phyloP scores from a whole-genome alignment of 306 rosid species.

The Betula pendula region DNA sequence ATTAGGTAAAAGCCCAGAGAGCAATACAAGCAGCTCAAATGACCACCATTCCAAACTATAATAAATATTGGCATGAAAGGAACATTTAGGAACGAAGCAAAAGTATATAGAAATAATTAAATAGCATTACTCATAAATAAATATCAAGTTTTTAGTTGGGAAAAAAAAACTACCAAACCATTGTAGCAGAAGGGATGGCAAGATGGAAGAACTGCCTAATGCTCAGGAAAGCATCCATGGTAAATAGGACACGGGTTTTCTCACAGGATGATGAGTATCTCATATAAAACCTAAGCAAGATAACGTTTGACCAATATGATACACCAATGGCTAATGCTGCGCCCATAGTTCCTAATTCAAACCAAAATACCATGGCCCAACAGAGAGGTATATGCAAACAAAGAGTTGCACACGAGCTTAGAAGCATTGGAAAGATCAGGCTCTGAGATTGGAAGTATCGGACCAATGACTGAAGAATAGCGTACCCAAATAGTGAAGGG shows the following conservation, averaged over 20 bases:
- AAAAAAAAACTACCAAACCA: conserved; percentile 58
- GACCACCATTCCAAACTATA: conserved; percentile 42
- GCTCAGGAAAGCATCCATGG: conserved; percentile 33
- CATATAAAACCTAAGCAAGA: conserved; percentile 32
- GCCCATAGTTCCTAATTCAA: conserved; percentile 43
- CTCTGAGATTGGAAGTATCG: conserved; percentile 54
- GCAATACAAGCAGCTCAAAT: conserved; percentile 50
- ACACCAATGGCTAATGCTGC: conserved; percentile 53
- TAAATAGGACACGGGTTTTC: conserved; percentile 38
- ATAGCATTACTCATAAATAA: too few relatives aligned
- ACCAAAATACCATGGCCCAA: conserved; percentile 52
- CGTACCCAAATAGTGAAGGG: conserved; percentile 49
- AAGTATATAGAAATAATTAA: too few relatives aligned
- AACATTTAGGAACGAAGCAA: background rate
- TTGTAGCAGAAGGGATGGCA: conserved; percentile 60
- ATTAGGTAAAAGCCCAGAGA: conserved; percentile 61
- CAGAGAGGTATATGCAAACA: conserved; percentile 44
- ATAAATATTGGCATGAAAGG: background rate
- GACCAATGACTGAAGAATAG: conserved; percentile 52
- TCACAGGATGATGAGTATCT: conserved; percentile 48
- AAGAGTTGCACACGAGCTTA: conserved; percentile 37
- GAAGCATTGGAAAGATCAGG: conserved; percentile 45
- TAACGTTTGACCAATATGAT: conserved; percentile 53
- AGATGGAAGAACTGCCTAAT: conserved; percentile 39
- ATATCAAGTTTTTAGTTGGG: too few relatives aligned